Percentiles rank a stretch among this genome's conserved stretches.
Evolutionary conservation across 148 eudicot genomes (phyloP).

Genomic region (Vaccinium macrocarpon): DNA sequence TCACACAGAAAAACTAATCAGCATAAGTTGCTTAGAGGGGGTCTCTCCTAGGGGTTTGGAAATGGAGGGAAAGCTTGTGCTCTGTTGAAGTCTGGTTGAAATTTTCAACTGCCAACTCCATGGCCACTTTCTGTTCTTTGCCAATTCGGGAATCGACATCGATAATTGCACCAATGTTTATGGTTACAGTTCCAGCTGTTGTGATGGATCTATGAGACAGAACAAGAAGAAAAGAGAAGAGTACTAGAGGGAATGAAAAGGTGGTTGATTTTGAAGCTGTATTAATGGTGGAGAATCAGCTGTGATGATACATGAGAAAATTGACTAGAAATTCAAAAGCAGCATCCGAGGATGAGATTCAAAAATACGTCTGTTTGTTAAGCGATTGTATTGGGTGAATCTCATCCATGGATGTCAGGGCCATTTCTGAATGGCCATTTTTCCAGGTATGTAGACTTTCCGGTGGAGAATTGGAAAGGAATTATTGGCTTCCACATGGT

Average conservation of each 20-base stretch:
- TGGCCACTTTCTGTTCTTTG: constrained; percentile 20
- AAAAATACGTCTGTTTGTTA: too few species aligned
- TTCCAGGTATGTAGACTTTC: too few species aligned
- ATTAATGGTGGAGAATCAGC: neutral
- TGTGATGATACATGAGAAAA: too few species aligned
- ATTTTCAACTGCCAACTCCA: constrained; percentile 15
- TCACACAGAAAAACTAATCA: neutral
- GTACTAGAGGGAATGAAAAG: neutral
- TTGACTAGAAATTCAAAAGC: too few species aligned
- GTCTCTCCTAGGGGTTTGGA: neutral
- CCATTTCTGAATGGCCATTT: too few species aligned
- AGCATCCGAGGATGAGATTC: too few species aligned
- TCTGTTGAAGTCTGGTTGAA: constrained; percentile 9
- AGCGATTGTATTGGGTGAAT: too few species aligned
- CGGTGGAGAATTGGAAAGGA: neutral
- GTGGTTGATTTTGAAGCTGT: neutral
- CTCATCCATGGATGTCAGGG: too few species aligned
- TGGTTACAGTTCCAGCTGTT: neutral
- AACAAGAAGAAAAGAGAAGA: neutral
- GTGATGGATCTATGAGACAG: constrained; percentile 4
- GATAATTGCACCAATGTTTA: constrained; percentile 13
- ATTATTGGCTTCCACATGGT: neutral
- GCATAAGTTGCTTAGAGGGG: constrained; percentile 24
- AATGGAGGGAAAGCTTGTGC: constrained; percentile 7
- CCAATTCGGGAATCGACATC: constrained; percentile 14